Evolutionary conservation across 2,329 filamentous ascomycete genomes (phyloP).

Genomic region (Trichoderma sp.): DNA sequence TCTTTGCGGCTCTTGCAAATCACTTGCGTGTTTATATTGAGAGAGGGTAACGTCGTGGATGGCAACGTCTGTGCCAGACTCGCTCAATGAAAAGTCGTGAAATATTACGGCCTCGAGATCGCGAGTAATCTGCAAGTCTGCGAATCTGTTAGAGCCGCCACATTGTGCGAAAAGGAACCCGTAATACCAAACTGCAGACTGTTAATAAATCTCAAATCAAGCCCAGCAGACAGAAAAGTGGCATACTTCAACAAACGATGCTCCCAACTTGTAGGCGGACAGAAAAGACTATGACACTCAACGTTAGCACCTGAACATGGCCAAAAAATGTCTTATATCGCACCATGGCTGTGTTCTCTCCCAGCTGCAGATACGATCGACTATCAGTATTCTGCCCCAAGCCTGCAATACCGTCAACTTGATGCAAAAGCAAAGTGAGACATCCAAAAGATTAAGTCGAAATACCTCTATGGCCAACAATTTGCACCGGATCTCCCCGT

Average conservation of each 20-base stretch:
- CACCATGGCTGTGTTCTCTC: constrained; percentile 40
- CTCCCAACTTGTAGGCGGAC: not conserved
- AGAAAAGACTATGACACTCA: not conserved
- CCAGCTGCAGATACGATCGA: constrained; percentile 38
- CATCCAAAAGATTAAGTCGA: not conserved
- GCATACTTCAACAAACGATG: not conserved
- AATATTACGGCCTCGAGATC: constrained; percentile 45
- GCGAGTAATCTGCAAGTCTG: constrained; percentile 46
- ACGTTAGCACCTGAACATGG: not conserved
- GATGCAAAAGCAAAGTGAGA: not conserved
- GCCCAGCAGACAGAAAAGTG: not conserved
- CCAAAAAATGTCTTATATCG: not conserved
- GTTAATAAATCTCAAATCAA: not conserved
- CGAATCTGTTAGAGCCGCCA: not conserved
- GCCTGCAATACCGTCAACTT: not conserved
- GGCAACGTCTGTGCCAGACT: constrained; percentile 44
- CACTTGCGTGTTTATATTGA: constrained; percentile 40
- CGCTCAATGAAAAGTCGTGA: constrained; percentile 46
- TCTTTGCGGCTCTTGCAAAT: constrained; percentile 29
- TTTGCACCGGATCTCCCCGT: not conserved
- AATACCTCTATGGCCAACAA: not conserved
- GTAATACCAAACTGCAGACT: constrained; percentile 20
- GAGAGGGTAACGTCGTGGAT: constrained; percentile 43
- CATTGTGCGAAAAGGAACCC: not conserved
- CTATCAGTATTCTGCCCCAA: constrained; percentile 17